phyloP scores from a whole-genome alignment of 192 early-diverging fungal genomes.

The Linnemannia elongata region DNA sequence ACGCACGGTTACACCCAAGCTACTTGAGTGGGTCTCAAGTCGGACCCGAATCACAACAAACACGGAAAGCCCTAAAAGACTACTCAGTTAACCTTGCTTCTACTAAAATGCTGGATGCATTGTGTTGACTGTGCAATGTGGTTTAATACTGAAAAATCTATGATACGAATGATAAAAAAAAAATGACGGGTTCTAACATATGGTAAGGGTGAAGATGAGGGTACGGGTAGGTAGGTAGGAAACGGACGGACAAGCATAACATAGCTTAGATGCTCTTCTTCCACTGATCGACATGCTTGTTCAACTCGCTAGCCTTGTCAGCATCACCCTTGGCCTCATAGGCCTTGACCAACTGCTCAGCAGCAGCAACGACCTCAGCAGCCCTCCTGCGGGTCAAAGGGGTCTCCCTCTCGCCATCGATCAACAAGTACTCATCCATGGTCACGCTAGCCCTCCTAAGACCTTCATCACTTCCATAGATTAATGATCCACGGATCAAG shows the following conservation, averaged over 20 bases:
- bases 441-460: constrained; percentile 40
- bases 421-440: constrained; percentile 54
- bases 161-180: constrained; percentile 3
- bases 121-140: neutral
- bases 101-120: neutral
- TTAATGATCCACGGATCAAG: constrained; percentile 43
- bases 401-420: constrained; percentile 46
- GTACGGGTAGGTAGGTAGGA: neutral
- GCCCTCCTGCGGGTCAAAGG: constrained; percentile 43
- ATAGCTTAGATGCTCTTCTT: constrained; percentile 36
- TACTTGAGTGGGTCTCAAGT: neutral
- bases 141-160: neutral
- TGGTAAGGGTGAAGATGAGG: neutral
- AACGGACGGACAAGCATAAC: neutral
- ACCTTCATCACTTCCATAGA: constrained; percentile 44
- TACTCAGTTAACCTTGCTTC: neutral
- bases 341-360: constrained; percentile 27
- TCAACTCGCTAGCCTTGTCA: constrained; percentile 31
- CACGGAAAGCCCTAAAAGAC: neutral
- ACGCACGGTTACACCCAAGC: neutral
- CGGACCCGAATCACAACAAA: neutral
- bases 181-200: neutral
- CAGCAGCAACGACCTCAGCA: constrained; percentile 39
- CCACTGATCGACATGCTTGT: constrained; percentile 25
- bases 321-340: constrained; percentile 37